Conservation (phyloP, 1,284 basidiomycete species). For the Psilocybe mexicana region DNA sequence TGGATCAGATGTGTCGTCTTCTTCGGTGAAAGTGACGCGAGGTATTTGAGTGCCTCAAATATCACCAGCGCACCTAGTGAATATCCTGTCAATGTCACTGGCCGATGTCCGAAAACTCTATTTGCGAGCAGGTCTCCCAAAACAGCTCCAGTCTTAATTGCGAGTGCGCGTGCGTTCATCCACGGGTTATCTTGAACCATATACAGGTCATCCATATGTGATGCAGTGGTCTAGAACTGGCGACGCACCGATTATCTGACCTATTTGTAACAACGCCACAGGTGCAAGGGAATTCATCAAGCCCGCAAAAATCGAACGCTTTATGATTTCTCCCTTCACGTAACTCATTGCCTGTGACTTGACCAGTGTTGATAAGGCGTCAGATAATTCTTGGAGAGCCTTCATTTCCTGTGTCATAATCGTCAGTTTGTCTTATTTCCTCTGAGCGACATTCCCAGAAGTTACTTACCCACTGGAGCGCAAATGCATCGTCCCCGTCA, state of each 20-base stretch:
- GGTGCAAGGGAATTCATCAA: slow-evolving; percentile 54
- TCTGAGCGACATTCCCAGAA: neutral
- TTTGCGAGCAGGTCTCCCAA: slow-evolving; percentile 53
- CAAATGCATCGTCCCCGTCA: slow-evolving; percentile 53
- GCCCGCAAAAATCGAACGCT: slow-evolving; percentile 50
- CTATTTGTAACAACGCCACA: slow-evolving; percentile 52
- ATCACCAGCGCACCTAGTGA: slow-evolving; percentile 58
- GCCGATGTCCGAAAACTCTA: slow-evolving; percentile 56
- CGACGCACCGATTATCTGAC: slow-evolving; percentile 50
- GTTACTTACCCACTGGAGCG: slow-evolving; percentile 56
- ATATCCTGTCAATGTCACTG: slow-evolving; percentile 57
- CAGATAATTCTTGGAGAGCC: slow-evolving; percentile 50
- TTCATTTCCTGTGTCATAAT: slow-evolving; percentile 51
- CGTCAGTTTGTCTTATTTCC: neutral
- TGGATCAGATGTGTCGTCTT: slow-evolving; percentile 59
- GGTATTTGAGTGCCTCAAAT: slow-evolving; percentile 45
- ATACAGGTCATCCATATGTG: neutral
- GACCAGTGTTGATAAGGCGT: slow-evolving; percentile 46
- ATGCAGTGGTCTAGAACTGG: neutral
- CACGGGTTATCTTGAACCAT: slow-evolving; percentile 53
- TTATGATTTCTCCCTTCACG: slow-evolving; percentile 49
- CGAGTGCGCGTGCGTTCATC: slow-evolving; percentile 55
- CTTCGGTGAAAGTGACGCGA: slow-evolving; percentile 37
- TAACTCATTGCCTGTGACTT: slow-evolving; percentile 53
- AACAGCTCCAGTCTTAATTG: slow-evolving; percentile 56